Percentiles rank a stretch among this genome's conserved stretches.
Conservation (phyloP, 148 eudicot species). For the Cornus suecica region DNA sequence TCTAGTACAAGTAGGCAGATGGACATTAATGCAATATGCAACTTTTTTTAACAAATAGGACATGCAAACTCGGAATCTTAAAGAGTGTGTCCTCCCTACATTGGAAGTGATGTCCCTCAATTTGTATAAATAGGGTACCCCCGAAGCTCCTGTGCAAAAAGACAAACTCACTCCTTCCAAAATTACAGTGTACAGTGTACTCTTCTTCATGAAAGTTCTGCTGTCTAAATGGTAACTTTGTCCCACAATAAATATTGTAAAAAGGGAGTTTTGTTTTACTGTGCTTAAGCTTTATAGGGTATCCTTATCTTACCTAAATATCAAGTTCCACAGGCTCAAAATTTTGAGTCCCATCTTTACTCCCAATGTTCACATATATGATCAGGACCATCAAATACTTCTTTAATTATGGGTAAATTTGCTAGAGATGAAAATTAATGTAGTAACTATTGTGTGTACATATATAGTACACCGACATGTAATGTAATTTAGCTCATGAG, state of each 20-base stretch:
- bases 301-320: neutral
- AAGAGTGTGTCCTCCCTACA: neutral
- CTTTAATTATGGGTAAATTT: too few species aligned
- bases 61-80: neutral
- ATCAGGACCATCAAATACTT: neutral
- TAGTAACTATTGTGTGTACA: neutral
- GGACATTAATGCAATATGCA: neutral
- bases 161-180: constrained; percentile 10
- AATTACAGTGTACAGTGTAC: constrained; percentile 1
- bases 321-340: neutral
- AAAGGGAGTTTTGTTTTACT: constrained; percentile 8
- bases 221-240: constrained; percentile 7
- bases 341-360: too few species aligned
- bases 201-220: constrained; percentile 7
- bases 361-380: neutral
- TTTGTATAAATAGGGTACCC: constrained; percentile 11
- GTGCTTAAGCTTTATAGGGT: neutral
- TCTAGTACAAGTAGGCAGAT: neutral
- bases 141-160: constrained; percentile 3
- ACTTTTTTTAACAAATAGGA: neutral
- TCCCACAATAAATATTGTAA: constrained; percentile 5
- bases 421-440: too few species aligned
- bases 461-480: neutral
- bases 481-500: neutral
- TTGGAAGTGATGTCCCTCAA: constrained; percentile 19